A percentile compares a stretch with the other conserved stretches of the same genome.
Conservation (phyloP, 345 rosid genomes). For the Melaleuca alternifolia region DNA sequence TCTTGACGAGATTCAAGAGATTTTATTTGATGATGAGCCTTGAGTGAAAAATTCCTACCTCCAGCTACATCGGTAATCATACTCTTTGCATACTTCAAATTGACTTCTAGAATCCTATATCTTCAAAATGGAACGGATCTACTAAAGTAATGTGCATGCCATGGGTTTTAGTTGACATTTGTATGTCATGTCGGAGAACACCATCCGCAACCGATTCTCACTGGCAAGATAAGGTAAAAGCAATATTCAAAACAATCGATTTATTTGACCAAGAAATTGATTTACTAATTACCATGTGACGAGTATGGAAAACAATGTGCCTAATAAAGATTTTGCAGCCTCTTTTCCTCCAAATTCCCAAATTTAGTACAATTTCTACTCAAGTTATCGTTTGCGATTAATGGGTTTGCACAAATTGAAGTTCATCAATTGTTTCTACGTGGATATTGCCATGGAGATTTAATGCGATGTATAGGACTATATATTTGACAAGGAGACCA, state of each 20-base stretch:
- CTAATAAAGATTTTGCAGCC: background rate
- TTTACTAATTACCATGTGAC: background rate
- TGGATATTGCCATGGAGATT: no score
- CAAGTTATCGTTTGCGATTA: background rate
- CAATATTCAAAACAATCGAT: background rate
- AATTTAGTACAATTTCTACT: background rate
- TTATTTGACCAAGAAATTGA: background rate
- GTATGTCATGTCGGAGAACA: background rate
- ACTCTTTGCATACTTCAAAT: background rate
- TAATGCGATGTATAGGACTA: no score
- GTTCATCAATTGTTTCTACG: no score
- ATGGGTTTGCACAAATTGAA: background rate
- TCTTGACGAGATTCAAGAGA: no score
- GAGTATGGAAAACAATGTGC: background rate
- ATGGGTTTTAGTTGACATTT: background rate
- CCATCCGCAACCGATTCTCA: background rate
- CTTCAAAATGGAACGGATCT: background rate
- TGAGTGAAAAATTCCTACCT: no score
- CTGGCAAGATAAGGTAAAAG: background rate
- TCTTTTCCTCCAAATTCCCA: background rate
- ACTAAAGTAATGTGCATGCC: background rate
- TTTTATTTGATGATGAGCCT: no score
- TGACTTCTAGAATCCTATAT: background rate
- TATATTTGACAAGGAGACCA: no score
- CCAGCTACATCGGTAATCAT: background rate